phyloP scores from a whole-genome alignment of 1,284 basidiomycete species.

The Fomitopsis schrenkii region DNA sequence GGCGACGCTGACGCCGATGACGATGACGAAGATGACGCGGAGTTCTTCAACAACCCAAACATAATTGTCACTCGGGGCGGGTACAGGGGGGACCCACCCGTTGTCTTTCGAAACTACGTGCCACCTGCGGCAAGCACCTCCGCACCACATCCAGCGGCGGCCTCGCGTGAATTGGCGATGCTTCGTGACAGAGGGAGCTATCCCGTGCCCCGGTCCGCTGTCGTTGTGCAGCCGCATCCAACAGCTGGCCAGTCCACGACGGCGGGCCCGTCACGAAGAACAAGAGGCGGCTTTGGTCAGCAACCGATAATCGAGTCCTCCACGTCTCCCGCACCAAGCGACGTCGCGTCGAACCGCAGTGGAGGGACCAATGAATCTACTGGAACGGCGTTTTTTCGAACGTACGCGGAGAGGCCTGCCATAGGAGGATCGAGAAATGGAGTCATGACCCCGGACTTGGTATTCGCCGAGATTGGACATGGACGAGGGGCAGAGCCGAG shows the following conservation, averaged over 20 bases:
- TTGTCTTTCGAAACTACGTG: not conserved
- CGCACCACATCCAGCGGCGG: not conserved
- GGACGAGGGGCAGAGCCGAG: constrained; percentile 46
- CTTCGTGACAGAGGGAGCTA: constrained; percentile 2
- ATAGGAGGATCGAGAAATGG: constrained; percentile 43
- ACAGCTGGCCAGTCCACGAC: constrained; percentile 10
- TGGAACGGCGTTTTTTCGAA: constrained; percentile 57
- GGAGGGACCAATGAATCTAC: constrained; percentile 50
- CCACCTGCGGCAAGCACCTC: not conserved
- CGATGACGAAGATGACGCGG: constrained; percentile 51
- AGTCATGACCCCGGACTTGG: constrained; percentile 65
- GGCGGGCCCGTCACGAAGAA: constrained; percentile 27
- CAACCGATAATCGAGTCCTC: constrained; percentile 60
- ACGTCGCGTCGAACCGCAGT: constrained; percentile 52
- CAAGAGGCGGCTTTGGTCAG: constrained; percentile 41
- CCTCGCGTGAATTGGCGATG: constrained; percentile 5
- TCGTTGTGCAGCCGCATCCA: constrained; percentile 8
- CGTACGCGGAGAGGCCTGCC: constrained; percentile 44
- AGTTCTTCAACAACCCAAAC: constrained; percentile 33
- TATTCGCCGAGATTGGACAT: constrained; percentile 74
- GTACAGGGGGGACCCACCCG: not conserved
- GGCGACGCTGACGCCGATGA: constrained; percentile 42
- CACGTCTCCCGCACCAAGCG: constrained; percentile 54
- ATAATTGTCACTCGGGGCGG: constrained; percentile 4
- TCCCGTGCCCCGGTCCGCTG: not conserved